These are phyloP conservation scores for Venturia nashicola DNA, from an alignment of 2,329 filamentous ascomycete species.

Conservation along the genomic window DNA sequence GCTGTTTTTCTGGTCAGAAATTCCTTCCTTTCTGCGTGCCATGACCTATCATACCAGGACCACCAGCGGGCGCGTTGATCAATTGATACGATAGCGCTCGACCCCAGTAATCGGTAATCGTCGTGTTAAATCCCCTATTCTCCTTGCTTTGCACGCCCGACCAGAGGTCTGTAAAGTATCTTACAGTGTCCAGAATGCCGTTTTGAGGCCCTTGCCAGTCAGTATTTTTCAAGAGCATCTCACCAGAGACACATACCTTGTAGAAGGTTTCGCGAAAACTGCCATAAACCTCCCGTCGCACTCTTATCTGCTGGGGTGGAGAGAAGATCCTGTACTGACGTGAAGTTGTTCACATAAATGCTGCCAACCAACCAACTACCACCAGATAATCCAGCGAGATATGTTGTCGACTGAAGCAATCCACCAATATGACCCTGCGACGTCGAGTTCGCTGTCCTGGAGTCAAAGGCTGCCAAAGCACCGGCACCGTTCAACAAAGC, in stretches of 20 bases:
- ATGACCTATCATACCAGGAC: constrained; percentile 30
- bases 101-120: constrained; percentile 81
- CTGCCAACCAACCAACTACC: constrained; percentile 80
- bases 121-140: constrained; percentile 52
- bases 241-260: constrained; percentile 26
- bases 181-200: constrained; percentile 38
- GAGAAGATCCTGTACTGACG: constrained; percentile 48
- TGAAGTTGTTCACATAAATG: constrained; percentile 68
- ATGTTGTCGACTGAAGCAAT: constrained; percentile 68
- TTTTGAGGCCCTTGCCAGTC: constrained; percentile 30
- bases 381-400: constrained; percentile 68
- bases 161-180: constrained; percentile 51
- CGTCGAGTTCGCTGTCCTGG: constrained; percentile 51
- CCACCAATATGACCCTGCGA: constrained; percentile 60
- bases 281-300: constrained; percentile 40
- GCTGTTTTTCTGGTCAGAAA: constrained; percentile 17
- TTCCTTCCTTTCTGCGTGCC: neutral
- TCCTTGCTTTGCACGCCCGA: constrained; percentile 48
- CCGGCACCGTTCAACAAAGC: constrained; percentile 79
- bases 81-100: constrained; percentile 79
- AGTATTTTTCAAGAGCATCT: neutral
- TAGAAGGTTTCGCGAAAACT: constrained; percentile 50
- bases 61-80: constrained; percentile 63
- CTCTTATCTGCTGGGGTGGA: constrained; percentile 27
- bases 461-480: constrained; percentile 67